Conservation (phyloP, 2,329 filamentous ascomycete species). For the Talaromyces piceae region DNA sequence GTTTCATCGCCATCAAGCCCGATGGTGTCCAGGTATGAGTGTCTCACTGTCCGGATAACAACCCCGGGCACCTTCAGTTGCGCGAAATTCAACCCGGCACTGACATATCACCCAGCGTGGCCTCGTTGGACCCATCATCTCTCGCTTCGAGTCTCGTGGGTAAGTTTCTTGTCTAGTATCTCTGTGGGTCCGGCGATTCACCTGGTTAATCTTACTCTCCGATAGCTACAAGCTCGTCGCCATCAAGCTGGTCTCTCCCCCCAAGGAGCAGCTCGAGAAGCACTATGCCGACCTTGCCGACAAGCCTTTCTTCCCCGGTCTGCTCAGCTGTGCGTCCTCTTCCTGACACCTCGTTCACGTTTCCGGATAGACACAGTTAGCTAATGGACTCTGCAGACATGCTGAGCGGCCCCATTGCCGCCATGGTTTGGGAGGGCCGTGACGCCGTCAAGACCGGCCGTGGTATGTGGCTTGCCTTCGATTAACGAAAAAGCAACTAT, state of each 20-base stretch:
- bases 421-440: conserved; percentile 99
- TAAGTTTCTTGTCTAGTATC: conserved; percentile 37
- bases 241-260: conserved; percentile 87
- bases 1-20: conserved; percentile 99
- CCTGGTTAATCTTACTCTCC: not conserved
- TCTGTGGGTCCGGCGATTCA: not conserved
- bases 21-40: conserved; percentile 89
- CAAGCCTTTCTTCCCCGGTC: conserved; percentile 96
- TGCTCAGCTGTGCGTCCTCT: conserved; percentile 72
- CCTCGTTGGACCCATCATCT: conserved; percentile 95
- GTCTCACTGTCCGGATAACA: not conserved
- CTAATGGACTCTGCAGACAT: conserved; percentile 60
- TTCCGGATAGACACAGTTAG: not conserved
- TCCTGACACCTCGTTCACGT: not conserved
- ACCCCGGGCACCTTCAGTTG: not conserved
- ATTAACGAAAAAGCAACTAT: conserved; percentile 5
- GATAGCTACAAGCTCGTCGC: conserved; percentile 91
- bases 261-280: conserved; percentile 93
- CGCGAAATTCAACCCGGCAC: conserved; percentile 15
- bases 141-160: conserved; percentile 95
- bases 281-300: conserved; percentile 89
- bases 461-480: conserved; percentile 46
- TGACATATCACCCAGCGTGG: conserved; percentile 61
- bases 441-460: conserved; percentile 99
- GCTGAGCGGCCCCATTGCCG: conserved; percentile 90